Evolutionary conservation across 345 rosid genomes (phyloP), one percentile per base, ranked within the genome.

Genomic region (Aquilaria yunnanensis): DNA sequence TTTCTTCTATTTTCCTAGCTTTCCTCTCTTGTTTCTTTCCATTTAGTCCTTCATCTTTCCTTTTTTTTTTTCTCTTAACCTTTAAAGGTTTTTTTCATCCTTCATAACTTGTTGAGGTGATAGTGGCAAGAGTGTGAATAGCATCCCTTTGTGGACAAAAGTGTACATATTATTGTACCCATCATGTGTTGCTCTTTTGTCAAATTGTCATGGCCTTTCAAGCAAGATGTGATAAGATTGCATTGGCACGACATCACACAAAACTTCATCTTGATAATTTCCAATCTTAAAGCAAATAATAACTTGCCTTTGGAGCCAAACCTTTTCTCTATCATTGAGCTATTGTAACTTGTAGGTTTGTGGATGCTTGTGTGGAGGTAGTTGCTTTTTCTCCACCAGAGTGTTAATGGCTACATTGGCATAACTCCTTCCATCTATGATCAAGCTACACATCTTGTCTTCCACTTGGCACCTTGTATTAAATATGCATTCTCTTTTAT

Each of bases 321-420:
- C 46, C 5, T 47, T 55, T 10, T 29, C 33, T 4, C 62, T 62
- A 7, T 64, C n/a, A 9, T n/a, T 64, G 4, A 70, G 49, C 69
- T 65, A 70, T 0, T 31, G 37, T 7, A 70, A 8, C 64, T 43
- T 64, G 45, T 70, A 70, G 1, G 64, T 60, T 5, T 13, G 12
- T 4, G 34, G 65, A 47, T 70, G 54, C 8, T 47, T 9, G 2
- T 57, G 13, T 0, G 13, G 41, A 9, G 9, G 12, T 1, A 70
- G 34, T 10, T 32, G 11, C 37, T 64, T 31, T 54, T 64, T 70
- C 14, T 51, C 58, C 4, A 70, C 69, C 51, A 51, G 41, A 8
- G 6, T 29, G 2, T 1, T 54, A 11, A 63, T 54, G n/a, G 62
- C 41, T 3, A 50, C 57, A 56, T 69, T 62, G 14, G 56, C 52